Percentiles rank a stretch among this genome's conserved stretches.
Evolutionary conservation across 331 rosid species (phyloP).

Genomic region (Rosa hybrid): DNA sequence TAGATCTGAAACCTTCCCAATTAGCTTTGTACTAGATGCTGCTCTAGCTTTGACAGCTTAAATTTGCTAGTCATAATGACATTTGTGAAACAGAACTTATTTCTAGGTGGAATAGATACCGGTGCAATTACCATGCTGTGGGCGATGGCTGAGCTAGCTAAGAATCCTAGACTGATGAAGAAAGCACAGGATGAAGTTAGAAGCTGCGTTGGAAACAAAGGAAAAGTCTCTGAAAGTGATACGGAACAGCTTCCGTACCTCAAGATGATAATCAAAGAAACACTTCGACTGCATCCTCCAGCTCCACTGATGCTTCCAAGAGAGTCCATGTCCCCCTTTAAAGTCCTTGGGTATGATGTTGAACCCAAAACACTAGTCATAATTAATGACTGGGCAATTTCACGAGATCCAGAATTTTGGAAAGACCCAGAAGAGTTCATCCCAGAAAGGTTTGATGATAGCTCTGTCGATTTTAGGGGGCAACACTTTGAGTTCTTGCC

Average conservation of each 20-base stretch:
- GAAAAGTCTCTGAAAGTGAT: slow-evolving; percentile 24
- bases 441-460: slow-evolving; percentile 42
- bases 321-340: slow-evolving; percentile 29
- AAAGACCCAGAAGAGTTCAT: slow-evolving; percentile 39
- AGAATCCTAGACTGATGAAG: slow-evolving; percentile 33
- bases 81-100: slow-evolving; percentile 26
- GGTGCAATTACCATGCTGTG: slow-evolving; percentile 35
- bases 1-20: not conserved
- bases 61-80: not conserved
- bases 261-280: slow-evolving; percentile 46
- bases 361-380: slow-evolving; percentile 22
- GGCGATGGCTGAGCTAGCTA: slow-evolving; percentile 46
- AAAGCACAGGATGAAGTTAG: slow-evolving; percentile 50
- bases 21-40: not conserved
- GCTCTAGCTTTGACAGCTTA: not conserved
- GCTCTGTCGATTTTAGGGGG: slow-evolving; percentile 35
- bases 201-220: slow-evolving; percentile 19
- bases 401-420: slow-evolving; percentile 39
- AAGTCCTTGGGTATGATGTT: slow-evolving; percentile 35
- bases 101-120: slow-evolving; percentile 42
- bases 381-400: slow-evolving; percentile 42
- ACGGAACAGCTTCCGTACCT: slow-evolving; percentile 26
- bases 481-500: slow-evolving; percentile 37
- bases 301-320: slow-evolving; percentile 38
- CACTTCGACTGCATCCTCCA: slow-evolving; percentile 47